Conservation (phyloP, 352 stramenopile genomes). For the Globisporangium nunn region DNA sequence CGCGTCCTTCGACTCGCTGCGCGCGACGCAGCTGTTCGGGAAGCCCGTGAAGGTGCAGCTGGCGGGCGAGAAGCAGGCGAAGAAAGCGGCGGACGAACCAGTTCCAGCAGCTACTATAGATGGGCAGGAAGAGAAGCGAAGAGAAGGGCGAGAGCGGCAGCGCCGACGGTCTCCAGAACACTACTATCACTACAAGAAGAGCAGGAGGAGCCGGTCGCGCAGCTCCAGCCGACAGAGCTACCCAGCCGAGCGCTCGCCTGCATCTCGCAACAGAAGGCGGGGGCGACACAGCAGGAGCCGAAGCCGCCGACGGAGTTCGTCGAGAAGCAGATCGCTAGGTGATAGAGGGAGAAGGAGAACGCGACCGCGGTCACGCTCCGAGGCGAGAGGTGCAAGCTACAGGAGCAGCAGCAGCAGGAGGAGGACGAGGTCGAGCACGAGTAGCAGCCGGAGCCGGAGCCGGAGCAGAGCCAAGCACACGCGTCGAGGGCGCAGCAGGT, state of each 20-base stretch:
- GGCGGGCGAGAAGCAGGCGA: constrained; percentile 17
- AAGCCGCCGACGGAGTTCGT: background rate
- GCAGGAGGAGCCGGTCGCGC: background rate
- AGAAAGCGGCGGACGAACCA: background rate
- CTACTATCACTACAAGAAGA: background rate
- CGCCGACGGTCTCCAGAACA: background rate
- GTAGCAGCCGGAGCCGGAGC: constrained; percentile 4
- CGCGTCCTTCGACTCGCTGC: constrained; percentile 21
- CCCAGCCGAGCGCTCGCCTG: constrained; percentile 2
- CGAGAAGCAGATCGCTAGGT: too few species aligned
- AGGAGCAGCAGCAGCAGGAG: background rate
- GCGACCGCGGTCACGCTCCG: background rate
- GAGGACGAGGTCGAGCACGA: constrained; percentile 8
- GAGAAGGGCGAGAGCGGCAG: background rate
- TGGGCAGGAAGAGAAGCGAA: background rate
- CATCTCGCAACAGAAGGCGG: constrained; percentile 1
- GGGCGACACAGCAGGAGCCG: constrained; percentile 5
- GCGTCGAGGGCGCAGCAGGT: background rate
- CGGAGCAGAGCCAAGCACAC: background rate
- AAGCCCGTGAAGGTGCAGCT: constrained; percentile 73
- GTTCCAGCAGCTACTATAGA: background rate
- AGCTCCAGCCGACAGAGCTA: too few species aligned
- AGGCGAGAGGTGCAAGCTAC: background rate
- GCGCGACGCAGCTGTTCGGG: constrained; percentile 51
- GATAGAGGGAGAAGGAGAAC: background rate